Evolutionary conservation across 176 grass and related monocot genomes (phyloP).

Genomic region (Carex cristatella): DNA sequence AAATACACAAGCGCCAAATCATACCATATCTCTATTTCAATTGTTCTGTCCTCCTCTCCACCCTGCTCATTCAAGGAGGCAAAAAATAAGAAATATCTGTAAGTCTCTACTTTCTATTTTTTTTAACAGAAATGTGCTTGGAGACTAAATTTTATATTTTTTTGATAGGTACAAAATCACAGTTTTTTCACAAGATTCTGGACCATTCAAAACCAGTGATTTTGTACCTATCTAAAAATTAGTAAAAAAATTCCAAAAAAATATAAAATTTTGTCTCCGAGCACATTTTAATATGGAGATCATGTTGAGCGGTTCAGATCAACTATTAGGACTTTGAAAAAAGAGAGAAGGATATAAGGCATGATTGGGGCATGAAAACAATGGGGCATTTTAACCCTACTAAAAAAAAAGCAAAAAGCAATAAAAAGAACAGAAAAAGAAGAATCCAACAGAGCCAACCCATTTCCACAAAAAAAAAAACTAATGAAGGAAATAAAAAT

Average conservation of each 20-base stretch:
- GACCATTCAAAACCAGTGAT: no score
- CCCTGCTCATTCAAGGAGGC: slow-evolving; percentile 37
- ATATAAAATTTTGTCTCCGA: not conserved
- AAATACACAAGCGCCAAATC: slow-evolving; percentile 89
- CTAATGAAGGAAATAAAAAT: slow-evolving; percentile 12
- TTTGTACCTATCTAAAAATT: not conserved
- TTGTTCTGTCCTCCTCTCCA: slow-evolving; percentile 52
- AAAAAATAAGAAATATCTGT: not conserved
- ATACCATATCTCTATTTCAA: slow-evolving; percentile 85
- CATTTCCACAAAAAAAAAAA: not conserved
- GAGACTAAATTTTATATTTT: no score
- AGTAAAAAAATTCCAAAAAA: not conserved
- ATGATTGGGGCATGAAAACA: no score
- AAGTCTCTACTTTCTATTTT: not conserved
- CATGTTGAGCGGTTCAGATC: no score
- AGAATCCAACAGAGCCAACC: not conserved
- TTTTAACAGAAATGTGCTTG: not conserved
- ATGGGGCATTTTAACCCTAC: no score
- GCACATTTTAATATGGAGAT: no score
- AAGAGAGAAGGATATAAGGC: no score
- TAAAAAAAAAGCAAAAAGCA: not conserved
- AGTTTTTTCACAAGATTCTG: no score
- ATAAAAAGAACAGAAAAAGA: no score
- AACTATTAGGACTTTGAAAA: no score
- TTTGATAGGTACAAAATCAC: no score